These are phyloP conservation scores for Cyberlindnera amylophila DNA, from an alignment of 805 yeast genomes.

Conservation along the genomic window DNA sequence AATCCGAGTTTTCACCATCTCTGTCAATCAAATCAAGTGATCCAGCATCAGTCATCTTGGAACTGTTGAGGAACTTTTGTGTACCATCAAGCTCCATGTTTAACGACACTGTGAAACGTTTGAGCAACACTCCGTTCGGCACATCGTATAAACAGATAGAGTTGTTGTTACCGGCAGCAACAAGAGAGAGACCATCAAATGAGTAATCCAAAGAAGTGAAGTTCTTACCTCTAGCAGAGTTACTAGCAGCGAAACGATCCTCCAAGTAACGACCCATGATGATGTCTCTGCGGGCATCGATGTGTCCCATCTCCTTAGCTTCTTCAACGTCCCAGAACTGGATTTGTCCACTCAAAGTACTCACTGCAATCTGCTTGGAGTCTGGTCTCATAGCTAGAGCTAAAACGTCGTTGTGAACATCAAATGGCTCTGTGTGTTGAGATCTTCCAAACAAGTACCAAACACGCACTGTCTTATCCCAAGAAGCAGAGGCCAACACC, in stretches of 20 bases:
- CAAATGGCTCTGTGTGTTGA: slow-evolving; percentile 87
- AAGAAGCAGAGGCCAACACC: slow-evolving; percentile 82
- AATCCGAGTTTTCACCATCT: slow-evolving; percentile 81
- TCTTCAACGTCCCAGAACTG: slow-evolving; percentile 78
- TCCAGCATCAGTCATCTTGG: slow-evolving; percentile 84
- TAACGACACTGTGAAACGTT: slow-evolving; percentile 76
- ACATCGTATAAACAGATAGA: slow-evolving; percentile 90
- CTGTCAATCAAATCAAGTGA: slow-evolving; percentile 76
- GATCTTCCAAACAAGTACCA: slow-evolving; percentile 91
- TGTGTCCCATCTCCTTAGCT: slow-evolving; percentile 74
- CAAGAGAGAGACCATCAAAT: slow-evolving; percentile 81
- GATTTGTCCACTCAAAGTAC: slow-evolving; percentile 85
- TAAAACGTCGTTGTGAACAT: slow-evolving; percentile 78
- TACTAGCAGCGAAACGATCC: slow-evolving; percentile 78
- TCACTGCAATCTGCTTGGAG: slow-evolving; percentile 83
- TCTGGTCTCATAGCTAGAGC: slow-evolving; percentile 86
- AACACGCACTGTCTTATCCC: slow-evolving; percentile 92
- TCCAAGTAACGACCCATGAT: slow-evolving; percentile 76
- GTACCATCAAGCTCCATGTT: slow-evolving; percentile 94
- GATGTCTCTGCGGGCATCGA: slow-evolving; percentile 87
- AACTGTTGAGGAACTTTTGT: slow-evolving; percentile 69
- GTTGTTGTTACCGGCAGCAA: slow-evolving; percentile 93
- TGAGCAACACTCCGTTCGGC: slow-evolving; percentile 79
- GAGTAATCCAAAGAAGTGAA: slow-evolving; percentile 81
- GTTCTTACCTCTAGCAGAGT: slow-evolving; percentile 78